These are phyloP conservation scores for Exophiala lecanii-corni DNA, from an alignment of 2,329 filamentous ascomycete genomes.

Conservation along the genomic window DNA sequence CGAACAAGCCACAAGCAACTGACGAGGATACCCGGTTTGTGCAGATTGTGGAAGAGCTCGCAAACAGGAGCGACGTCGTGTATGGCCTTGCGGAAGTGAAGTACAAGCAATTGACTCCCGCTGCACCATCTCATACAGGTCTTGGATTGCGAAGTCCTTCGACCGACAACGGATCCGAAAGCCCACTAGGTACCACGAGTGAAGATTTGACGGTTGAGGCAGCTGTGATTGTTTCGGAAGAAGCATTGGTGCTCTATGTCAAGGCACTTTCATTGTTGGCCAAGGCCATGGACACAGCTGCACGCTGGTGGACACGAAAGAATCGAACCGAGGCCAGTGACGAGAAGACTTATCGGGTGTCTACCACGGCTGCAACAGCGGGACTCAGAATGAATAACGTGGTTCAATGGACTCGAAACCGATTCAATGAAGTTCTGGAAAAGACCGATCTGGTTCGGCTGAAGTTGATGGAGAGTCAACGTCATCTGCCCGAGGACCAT, in stretches of 20 bases:
- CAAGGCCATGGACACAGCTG: constrained; percentile 93
- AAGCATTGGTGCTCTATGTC: constrained; percentile 91
- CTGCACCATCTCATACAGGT: constrained; percentile 63
- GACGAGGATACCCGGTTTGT: constrained; percentile 79
- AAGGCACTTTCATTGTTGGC: constrained; percentile 86
- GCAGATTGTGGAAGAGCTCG: constrained; percentile 82
- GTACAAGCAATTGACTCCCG: constrained; percentile 90
- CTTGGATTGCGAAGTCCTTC: constrained; percentile 29
- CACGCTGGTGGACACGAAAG: constrained; percentile 82
- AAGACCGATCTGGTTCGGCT: constrained; percentile 93
- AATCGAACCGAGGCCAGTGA: constrained; percentile 58
- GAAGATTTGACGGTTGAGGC: constrained; percentile 83
- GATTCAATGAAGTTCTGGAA: constrained; percentile 95
- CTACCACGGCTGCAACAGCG: constrained; percentile 48
- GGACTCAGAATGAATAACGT: constrained; percentile 79
- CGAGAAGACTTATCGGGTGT: constrained; percentile 40
- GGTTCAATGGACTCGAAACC: constrained; percentile 88
- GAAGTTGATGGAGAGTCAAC: constrained; percentile 81
- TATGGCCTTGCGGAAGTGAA: constrained; percentile 98
- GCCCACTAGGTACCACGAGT: constrained; percentile 38
- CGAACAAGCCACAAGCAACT: constrained; percentile 56
- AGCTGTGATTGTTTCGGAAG: constrained; percentile 80
- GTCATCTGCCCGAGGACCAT: constrained; percentile 75
- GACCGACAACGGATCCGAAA: constrained; percentile 30
- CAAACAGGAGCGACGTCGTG: constrained; percentile 89